Conservation (phyloP, 2,329 filamentous ascomycete species). For the Leptoxyphium fumago region DNA sequence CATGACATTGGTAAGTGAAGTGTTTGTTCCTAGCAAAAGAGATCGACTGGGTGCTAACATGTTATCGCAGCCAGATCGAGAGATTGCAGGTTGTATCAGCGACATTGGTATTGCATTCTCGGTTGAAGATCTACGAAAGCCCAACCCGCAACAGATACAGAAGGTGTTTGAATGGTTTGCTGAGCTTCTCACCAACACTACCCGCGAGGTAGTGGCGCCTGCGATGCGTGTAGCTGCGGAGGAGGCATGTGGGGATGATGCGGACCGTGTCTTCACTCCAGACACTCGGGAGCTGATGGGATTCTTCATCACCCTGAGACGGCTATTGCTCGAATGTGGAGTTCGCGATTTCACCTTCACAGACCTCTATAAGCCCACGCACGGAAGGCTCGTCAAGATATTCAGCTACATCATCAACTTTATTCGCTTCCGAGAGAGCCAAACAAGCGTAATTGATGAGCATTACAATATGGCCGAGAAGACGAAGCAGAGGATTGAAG, state of each 20-base stretch:
- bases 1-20: constrained; percentile 31
- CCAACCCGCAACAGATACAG: constrained; percentile 86
- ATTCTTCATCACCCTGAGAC: constrained; percentile 75
- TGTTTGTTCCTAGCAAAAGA: background rate
- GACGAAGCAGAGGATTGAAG: constrained; percentile 76
- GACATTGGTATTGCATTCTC: constrained; percentile 89
- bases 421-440: constrained; percentile 87
- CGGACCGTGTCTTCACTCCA: constrained; percentile 60
- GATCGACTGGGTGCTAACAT: constrained; percentile 1
- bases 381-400: constrained; percentile 81
- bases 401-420: constrained; percentile 99
- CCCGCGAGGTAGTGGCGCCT: constrained; percentile 82
- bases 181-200: constrained; percentile 84
- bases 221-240: constrained; percentile 88
- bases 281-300: constrained; percentile 93
- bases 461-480: constrained; percentile 84
- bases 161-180: constrained; percentile 98
- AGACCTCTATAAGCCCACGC: constrained; percentile 81
- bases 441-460: constrained; percentile 77
- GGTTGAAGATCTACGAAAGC: constrained; percentile 77
- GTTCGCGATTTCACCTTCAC: constrained; percentile 88
- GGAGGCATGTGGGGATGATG: constrained; percentile 68
- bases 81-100: constrained; percentile 93
- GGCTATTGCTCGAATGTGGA: constrained; percentile 69
- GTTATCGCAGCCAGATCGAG: constrained; percentile 41